A percentile compares a stretch with the other conserved stretches of the same genome.
Evolutionary conservation across 1,139 yeast species (phyloP).

Genomic region (Geotrichum aggregatum): DNA sequence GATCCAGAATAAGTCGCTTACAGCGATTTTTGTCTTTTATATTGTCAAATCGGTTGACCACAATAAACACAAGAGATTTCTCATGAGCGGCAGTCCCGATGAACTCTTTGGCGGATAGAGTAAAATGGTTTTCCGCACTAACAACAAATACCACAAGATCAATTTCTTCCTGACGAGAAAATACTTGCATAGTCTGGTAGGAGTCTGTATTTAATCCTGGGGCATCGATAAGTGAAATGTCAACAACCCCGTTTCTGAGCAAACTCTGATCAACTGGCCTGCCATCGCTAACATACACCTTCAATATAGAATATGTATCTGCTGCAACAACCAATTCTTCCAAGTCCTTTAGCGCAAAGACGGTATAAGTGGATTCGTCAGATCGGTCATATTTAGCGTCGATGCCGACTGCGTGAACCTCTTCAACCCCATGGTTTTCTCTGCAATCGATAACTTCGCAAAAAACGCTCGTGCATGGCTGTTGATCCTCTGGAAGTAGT

Average conservation of each 20-base stretch:
- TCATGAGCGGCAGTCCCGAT: conserved; percentile 88
- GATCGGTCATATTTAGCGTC: conserved; percentile 54
- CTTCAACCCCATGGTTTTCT: conserved; percentile 72
- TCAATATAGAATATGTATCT: conserved; percentile 67
- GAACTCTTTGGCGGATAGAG: conserved; percentile 90
- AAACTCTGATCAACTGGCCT: conserved; percentile 68
- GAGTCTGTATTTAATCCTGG: conserved; percentile 95
- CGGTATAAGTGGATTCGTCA: conserved; percentile 64
- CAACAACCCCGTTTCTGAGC: conserved; percentile 84
- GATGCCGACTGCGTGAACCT: conserved; percentile 86
- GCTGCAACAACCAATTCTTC: conserved; percentile 69
- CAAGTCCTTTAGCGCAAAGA: conserved; percentile 52
- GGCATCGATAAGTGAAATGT: conserved; percentile 89
- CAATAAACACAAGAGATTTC: conserved; percentile 86
- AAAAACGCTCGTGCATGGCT: conserved; percentile 94
- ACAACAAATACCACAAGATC: conserved; percentile 95
- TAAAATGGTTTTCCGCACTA: conserved; percentile 92
- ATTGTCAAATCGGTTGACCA: conserved; percentile 85
- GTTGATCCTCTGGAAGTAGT: conserved; percentile 90
- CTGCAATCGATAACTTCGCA: conserved; percentile 88
- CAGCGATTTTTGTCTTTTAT: conserved; percentile 79
- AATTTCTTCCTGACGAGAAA: conserved; percentile 94
- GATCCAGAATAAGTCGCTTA: conserved; percentile 69
- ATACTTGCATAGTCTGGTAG: conserved; percentile 90
- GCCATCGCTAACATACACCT: conserved; percentile 74